Evolutionary conservation across 768 basidiomycete species (phyloP), one percentile per base, ranked within the genome.

Genomic region (Lactifluus pinguis): DNA sequence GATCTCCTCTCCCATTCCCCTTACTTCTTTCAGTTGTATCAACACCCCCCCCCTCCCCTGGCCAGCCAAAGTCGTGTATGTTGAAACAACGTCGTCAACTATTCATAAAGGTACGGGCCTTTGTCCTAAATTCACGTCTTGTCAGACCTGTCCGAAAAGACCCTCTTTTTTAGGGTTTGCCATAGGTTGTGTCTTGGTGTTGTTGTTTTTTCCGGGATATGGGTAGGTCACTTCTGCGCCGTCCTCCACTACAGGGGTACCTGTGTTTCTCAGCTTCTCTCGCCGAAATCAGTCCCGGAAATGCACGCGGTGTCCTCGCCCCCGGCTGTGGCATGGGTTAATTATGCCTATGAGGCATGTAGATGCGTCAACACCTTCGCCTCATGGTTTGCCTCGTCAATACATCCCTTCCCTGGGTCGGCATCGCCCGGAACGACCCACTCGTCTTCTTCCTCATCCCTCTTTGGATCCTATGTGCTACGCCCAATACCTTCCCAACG

Each of bases 291-390:
- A 81, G 80, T 68, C 80, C 87, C 53, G 80, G 84, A 69, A 94
- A 94, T 73, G 87, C 91, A 59, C 84, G 91, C 69, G 85, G 84
- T 19, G 87, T 92, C 42, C 83, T 95, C 53, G 89, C 92, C 49
- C 87, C 91, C 49, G 88, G 87, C 14, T 90, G 85, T 55, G 91
- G 89, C 48, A 88, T 94, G 87, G 84, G 92, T 49, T 89, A 94
- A 39, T 87, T 86, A 86, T 68, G 82, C 92, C 21, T 94, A 93
- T 72, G 82, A 83, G 55, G 76, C 83, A 51, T 92, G 89, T 76
- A 81, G 82, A 85, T 95, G 74, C 49, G 78, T 86, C 66, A 85
- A 89, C 59, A 89, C 83, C 49, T 84, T 95, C 69, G 71, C 79
- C 52, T 79, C 80, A 53, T 93, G 90, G 89, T 78, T 94, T 42